Evolutionary conservation across 139 green algal species (phyloP), one percentile per base, ranked within the genome.

Genomic region (Pseudopediastrum boryanum): DNA sequence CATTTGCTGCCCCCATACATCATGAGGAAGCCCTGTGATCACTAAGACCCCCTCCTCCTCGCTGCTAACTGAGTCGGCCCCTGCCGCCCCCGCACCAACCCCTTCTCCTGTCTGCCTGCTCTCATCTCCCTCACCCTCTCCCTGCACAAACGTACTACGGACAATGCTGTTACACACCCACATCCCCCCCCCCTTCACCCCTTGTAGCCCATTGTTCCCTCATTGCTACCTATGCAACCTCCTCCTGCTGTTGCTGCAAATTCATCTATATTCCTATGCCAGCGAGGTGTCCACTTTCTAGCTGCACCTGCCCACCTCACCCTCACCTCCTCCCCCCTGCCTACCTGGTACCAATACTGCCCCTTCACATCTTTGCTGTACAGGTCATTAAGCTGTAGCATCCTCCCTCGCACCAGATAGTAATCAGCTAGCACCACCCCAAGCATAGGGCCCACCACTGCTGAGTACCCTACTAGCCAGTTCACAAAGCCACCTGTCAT

Each of bases 391-490:
- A 94, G 77, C 71, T 92, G 84, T 27, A 96, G 82, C 8, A 48
- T 41, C 23, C 87, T 66, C 0, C 56, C 4, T 1, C 90, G 81
- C 19, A 96, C 70, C 0, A 94, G 8, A 39, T 87, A 94, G 80
- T 94, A 96, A 83, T 96, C 92, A 12, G 84, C 62, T 61, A 94
- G 82, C 21, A 93, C 75, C 56, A 79, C 72, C 21, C 56, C 72
- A 29, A 79, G 41, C n/a, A 79, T 58, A 1, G 72, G 72, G 39
- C 85, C 90, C 46, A 95, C 77, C 39, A 95, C 71, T 0, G 84
- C 89, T 1, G 80, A 90, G 85, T 96, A 96, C 9, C 85, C 92
- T 52, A 91, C 83, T 2, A 96, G 85, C 87, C 86, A 96, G 88
- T 93, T 92, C 8, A 96, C 88, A 83, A 92, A 95, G 54, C 88